Conservation (phyloP, 176 grass and related monocot species). For the Triticum aestivum region DNA sequence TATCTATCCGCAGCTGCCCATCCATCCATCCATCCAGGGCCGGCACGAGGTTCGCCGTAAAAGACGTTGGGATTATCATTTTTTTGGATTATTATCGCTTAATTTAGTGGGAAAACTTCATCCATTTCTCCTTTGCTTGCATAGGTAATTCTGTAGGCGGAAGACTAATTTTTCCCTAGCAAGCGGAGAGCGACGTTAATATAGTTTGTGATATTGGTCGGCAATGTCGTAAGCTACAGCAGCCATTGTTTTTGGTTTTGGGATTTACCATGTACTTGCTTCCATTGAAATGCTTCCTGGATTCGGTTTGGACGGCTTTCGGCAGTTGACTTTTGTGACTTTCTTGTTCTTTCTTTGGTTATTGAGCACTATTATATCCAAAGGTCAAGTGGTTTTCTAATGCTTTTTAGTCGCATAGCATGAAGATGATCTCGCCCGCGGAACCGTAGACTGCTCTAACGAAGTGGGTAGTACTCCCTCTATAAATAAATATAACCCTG, state of each 20-base stretch:
- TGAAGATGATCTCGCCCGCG: not conserved
- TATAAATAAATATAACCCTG: too few relatives aligned
- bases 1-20: not conserved
- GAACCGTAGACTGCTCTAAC: too few relatives aligned
- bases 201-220: not conserved
- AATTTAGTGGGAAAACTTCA: not conserved
- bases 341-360: conserved; percentile 7
- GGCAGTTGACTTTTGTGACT: not conserved
- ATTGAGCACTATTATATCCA: not conserved
- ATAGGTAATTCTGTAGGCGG: not conserved
- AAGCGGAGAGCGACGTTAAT: not conserved
- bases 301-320: not conserved
- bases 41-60: conserved; percentile 10
- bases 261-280: not conserved
- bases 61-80: not conserved
- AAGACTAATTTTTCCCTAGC: not conserved
- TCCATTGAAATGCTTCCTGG: not conserved
- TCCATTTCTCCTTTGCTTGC: conserved; percentile 4
- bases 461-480: too few relatives aligned
- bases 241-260: not conserved
- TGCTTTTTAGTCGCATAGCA: not conserved
- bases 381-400: not conserved
- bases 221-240: conserved; percentile 6
- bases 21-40: not conserved
- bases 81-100: not conserved